Conservation (phyloP, 495 filamentous ascomycete species). For the Talaromyces adpressus region DNA sequence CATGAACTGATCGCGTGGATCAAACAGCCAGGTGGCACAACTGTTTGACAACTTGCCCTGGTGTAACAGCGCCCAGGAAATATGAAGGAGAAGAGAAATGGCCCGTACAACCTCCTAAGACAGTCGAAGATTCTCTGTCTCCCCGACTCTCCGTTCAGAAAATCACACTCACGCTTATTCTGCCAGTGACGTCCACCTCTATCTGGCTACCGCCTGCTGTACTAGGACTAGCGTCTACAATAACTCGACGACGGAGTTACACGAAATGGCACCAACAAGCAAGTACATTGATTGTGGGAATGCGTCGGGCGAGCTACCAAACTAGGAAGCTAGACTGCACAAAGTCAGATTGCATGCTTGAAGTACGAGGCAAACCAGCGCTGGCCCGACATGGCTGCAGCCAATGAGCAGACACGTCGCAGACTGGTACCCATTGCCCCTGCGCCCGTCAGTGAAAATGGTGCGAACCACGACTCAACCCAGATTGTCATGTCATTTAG, state of each 20-base stretch:
- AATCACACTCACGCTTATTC: too few species aligned
- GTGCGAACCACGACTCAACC: neutral
- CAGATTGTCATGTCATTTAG: neutral
- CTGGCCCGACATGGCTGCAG: neutral
- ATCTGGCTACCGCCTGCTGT: neutral
- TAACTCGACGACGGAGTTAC: neutral
- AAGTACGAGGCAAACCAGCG: neutral
- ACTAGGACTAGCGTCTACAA: neutral
- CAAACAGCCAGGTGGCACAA: neutral
- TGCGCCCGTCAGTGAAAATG: neutral
- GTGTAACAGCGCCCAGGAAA: neutral
- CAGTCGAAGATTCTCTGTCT: neutral
- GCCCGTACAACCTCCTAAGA: neutral
- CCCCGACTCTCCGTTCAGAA: too few species aligned
- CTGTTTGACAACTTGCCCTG: neutral
- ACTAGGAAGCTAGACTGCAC: neutral
- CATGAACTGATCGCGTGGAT: neutral
- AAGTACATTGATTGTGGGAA: neutral
- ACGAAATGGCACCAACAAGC: neutral
- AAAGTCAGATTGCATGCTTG: neutral
- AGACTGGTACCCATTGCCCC: neutral
- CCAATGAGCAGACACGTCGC: neutral
- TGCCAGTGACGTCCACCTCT: too few species aligned
- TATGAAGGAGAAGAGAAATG: neutral
- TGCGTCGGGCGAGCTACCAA: neutral